Evolutionary conservation across 192 early-diverging fungal genomes (phyloP).

Genomic region (Physocladia obscura): DNA sequence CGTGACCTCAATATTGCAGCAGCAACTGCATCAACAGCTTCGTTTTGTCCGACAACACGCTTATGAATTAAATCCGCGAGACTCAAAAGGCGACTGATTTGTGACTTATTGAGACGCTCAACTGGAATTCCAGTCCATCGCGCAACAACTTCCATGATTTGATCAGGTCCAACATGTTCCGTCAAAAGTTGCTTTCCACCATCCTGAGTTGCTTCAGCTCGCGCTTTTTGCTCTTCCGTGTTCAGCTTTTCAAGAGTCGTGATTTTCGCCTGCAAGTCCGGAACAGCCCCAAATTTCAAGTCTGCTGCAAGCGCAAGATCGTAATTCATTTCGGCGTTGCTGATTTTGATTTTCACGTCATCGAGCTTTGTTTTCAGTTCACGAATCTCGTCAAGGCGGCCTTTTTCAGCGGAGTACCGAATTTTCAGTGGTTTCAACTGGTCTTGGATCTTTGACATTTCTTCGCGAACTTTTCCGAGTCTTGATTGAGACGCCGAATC

Average conservation of each 20-base stretch:
- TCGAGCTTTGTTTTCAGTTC: conserved; percentile 85
- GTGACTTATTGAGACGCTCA: conserved; percentile 77
- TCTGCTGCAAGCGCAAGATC: conserved; percentile 89
- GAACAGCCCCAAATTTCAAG: conserved; percentile 90
- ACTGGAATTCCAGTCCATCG: conserved; percentile 98
- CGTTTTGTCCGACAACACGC: conserved; percentile 89
- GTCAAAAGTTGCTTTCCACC: conserved; percentile 57
- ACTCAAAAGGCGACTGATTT: conserved; percentile 80
- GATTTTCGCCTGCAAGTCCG: conserved; percentile 80
- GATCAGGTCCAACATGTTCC: conserved; percentile 85
- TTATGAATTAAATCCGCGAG: conserved; percentile 76
- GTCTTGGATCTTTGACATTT: conserved; percentile 80
- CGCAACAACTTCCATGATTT: conserved; percentile 91
- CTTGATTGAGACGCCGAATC: conserved; percentile 78
- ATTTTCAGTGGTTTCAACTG: conserved; percentile 86
- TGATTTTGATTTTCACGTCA: conserved; percentile 77
- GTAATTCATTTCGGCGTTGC: conserved; percentile 79
- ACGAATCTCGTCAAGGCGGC: conserved; percentile 85
- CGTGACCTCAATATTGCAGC: conserved; percentile 87
- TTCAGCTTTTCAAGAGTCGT: conserved; percentile 67
- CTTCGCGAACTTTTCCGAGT: conserved; percentile 74
- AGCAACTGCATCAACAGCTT: conserved; percentile 86
- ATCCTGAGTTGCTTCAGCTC: conserved; percentile 40
- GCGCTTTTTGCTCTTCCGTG: conserved; percentile 61
- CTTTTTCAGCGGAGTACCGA: conserved; percentile 81